These are phyloP conservation scores for Didymella sp. DNA, from an alignment of 2,329 filamentous ascomycete genomes.

Conservation along the genomic window DNA sequence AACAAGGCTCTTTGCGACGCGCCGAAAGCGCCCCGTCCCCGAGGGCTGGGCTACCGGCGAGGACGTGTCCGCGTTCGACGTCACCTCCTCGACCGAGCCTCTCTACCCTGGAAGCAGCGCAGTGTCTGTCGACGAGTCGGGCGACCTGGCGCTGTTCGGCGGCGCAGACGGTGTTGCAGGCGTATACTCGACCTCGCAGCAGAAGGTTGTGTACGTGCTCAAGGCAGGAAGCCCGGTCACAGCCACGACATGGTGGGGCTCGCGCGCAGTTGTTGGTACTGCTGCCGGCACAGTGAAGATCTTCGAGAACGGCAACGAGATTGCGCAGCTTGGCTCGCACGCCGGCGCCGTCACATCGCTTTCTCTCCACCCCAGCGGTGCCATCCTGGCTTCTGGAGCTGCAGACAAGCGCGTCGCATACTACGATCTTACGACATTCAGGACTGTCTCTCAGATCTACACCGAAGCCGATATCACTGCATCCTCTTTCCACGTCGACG, in stretches of 20 bases:
- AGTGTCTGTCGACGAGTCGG: constrained; percentile 65
- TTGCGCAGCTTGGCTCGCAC: constrained; percentile 77
- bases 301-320: constrained; percentile 73
- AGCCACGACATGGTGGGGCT: constrained; percentile 68
- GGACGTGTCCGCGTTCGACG: constrained; percentile 67
- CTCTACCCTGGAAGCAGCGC: constrained; percentile 66
- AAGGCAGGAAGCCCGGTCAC: constrained; percentile 71
- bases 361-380: constrained; percentile 80
- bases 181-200: constrained; percentile 78
- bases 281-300: constrained; percentile 80
- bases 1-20: constrained; percentile 79
- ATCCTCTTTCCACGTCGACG: constrained; percentile 92
- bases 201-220: constrained; percentile 74
- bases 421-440: constrained; percentile 75
- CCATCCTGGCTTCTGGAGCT: constrained; percentile 85
- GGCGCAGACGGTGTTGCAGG: constrained; percentile 77
- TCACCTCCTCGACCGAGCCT: constrained; percentile 61
- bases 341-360: constrained; percentile 80
- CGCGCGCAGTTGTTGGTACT: constrained; percentile 75
- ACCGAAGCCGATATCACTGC: constrained; percentile 78
- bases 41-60: constrained; percentile 83
- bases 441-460: constrained; percentile 78
- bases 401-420: constrained; percentile 91
- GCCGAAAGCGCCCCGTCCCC: constrained; percentile 87
- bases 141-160: constrained; percentile 74